Conservation (phyloP, 192 early-diverging fungal species). For the Coemansia aciculifera region DNA sequence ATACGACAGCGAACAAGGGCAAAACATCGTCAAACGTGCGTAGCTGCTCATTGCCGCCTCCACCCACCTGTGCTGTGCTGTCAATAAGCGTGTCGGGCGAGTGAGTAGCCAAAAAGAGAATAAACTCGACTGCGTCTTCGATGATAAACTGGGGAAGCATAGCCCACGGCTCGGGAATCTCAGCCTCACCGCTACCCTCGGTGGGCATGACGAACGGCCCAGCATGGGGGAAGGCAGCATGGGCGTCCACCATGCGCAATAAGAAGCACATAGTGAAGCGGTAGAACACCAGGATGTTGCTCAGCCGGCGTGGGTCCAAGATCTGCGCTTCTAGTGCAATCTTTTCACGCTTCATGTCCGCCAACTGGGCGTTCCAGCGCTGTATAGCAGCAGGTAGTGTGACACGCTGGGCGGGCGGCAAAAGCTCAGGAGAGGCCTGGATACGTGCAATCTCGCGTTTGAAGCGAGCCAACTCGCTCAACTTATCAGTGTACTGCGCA, state of each 20-base stretch:
- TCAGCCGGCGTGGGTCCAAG: constrained; percentile 70
- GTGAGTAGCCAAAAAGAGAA: constrained; percentile 36
- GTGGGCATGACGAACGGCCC: constrained; percentile 38
- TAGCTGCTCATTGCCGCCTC: constrained; percentile 18
- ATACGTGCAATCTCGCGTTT: constrained; percentile 67
- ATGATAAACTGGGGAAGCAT: constrained; percentile 91
- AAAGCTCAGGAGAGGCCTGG: constrained; percentile 21
- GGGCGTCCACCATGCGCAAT: constrained; percentile 69
- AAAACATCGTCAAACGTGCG: constrained; percentile 52
- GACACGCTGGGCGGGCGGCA: constrained; percentile 27
- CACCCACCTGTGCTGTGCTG: constrained; percentile 37
- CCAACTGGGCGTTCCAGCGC: constrained; percentile 67
- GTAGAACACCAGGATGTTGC: constrained; percentile 73
- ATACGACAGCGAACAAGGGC: constrained; percentile 72
- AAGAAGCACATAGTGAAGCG: constrained; percentile 89
- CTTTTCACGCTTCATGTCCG: constrained; percentile 65
- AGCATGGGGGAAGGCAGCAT: constrained; percentile 29
- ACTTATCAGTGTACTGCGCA: constrained; percentile 64
- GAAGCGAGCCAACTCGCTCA: constrained; percentile 70
- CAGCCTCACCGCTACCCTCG: constrained; percentile 8
- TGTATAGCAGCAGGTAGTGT: constrained; percentile 54
- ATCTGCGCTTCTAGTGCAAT: constrained; percentile 76
- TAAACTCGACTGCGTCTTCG: constrained; percentile 74
- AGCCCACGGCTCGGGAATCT: constrained; percentile 47
- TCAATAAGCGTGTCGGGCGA: constrained; percentile 40